A percentile compares a stretch with the other conserved stretches of the same genome.
Evolutionary conservation across 31 red algal species (phyloP).

Genomic region (Endocladia muricata): DNA sequence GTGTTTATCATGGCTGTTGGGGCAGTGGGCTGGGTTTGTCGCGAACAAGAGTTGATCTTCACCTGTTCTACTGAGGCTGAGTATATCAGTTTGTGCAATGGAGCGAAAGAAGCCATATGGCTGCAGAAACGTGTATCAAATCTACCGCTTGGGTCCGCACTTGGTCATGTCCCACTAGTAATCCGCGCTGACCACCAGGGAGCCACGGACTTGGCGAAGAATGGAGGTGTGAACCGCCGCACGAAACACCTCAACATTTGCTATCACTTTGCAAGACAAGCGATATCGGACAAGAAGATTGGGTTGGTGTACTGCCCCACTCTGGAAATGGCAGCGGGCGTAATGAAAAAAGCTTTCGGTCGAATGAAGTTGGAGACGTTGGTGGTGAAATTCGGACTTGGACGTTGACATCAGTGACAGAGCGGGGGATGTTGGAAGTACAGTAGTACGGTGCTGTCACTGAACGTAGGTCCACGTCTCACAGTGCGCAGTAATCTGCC

Average conservation of each 20-base stretch:
- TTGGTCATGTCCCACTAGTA: not conserved
- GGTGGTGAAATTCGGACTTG: not conserved
- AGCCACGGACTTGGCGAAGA: not conserved
- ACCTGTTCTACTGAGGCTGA: conserved; percentile 11
- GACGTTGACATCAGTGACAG: no score
- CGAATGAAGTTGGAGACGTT: not conserved
- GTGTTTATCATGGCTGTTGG: not conserved
- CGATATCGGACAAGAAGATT: not conserved
- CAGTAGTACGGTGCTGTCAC: no score
- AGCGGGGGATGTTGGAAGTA: no score
- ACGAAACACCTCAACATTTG: not conserved
- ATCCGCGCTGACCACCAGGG: not conserved
- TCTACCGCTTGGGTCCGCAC: not conserved
- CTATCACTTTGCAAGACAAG: not conserved
- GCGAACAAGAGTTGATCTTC: not conserved
- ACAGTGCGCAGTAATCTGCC: no score
- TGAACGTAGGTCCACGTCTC: no score
- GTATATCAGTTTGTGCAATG: not conserved
- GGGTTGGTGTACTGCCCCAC: not conserved
- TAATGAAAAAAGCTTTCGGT: not conserved
- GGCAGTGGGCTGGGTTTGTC: not conserved
- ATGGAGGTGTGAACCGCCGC: not conserved
- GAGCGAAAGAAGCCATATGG: not conserved
- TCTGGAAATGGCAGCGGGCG: not conserved
- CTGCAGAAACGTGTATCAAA: not conserved